Base-by-base conservation (phyloP, 805 yeast genomes). In the Barnettozyma californica region DNA sequence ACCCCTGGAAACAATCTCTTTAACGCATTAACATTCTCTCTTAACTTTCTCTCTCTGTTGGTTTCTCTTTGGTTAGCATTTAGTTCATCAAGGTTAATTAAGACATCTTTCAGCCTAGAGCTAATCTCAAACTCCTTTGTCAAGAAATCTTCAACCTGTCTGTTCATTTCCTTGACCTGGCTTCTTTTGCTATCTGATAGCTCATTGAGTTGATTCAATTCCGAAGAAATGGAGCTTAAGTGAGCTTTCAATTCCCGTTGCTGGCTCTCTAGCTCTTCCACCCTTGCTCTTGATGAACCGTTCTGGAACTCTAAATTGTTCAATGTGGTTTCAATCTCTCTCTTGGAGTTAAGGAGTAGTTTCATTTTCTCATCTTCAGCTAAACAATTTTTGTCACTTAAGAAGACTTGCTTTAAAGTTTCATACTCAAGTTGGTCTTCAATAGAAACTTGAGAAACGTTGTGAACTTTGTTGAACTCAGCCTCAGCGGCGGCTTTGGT, bases 1-100 rank as follows among this genome's bases (percentile, higher is more conserved):
- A 94, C 95, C 4, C 96, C 90, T 1, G 96, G 94, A 53, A 85
- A 77, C n/a, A 84, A 65, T 58, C 88, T 80, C 56, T 80, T 83
- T 46, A 94, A 67, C 47, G 80, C 74, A 0, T 81, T 66, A 2
- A 87, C 83, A 52, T 85, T 87, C 55, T 90, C 96, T 47, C 92
- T 73, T 38, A 87, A 67, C 52, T 74, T 78, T 44, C 76, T 74
- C 53, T 90, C 96, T 52, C 80, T 78, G 37, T 77, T 77, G 0
- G 90, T 73, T 57, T 87, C 97, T 55, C 92, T 78, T 63, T 83
- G 85, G 49, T 75, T 80, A 1, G 96, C 90, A 44, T 80, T 81
- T 34, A 87, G 67, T 46, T 87, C 95, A 51, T 85, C 85, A 41
- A 92, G 68, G 55, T 76, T 76, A 2, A 76, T 54, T 26, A 86